Evolutionary conservation across 192 early-diverging fungal genomes (phyloP), one percentile per base, ranked within the genome.

Genomic region (Backusella luteola): DNA sequence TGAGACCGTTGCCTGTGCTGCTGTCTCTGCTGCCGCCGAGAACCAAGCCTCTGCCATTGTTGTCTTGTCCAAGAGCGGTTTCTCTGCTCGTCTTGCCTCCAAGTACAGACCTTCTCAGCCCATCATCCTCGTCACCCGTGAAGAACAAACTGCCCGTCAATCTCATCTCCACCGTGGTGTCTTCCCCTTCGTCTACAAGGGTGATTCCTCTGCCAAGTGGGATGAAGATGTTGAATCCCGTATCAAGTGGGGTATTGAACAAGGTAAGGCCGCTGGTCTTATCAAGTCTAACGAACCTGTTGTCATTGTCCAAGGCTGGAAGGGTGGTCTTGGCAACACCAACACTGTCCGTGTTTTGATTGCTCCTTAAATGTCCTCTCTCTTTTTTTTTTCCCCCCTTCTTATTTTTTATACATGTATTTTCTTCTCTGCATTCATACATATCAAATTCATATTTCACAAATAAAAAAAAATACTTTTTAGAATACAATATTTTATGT

Each of bases 21-120:
- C 96, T 6, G 96, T 93, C 36, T 90, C 89, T 67, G 93, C 92
- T 39, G 88, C 91, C 21, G 83, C 89, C 56, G 92, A 93, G 81
- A 91, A 91, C 78, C 84, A 92, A 69, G 94, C 94, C 46, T 91
- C 92, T 56, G 89, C 95, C 19, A 93, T 94, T 71, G 92, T 98
- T 80, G 92, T 96, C 72, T 89, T 96, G 67, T 89, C 95, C 49
- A 95, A 95, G 19, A 92, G 93, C 34, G 95, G 96, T 38, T 89
- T 87, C 70, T 94, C 95, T 34, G 96, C 96, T 34, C 89, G 90
- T 34, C 81, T 92, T 52, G 90, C 96, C 46, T 87, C 92, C 84
- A 98, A 98, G 86, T 98, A 98, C 83, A 89, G 96, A 53, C 96
- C 96, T 19, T 90, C 91, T 69, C 91, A 93, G 66, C 95, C 96